These are phyloP conservation scores for Penicillium ucsense DNA, from an alignment of 495 filamentous ascomycete genomes.

Conservation along the genomic window DNA sequence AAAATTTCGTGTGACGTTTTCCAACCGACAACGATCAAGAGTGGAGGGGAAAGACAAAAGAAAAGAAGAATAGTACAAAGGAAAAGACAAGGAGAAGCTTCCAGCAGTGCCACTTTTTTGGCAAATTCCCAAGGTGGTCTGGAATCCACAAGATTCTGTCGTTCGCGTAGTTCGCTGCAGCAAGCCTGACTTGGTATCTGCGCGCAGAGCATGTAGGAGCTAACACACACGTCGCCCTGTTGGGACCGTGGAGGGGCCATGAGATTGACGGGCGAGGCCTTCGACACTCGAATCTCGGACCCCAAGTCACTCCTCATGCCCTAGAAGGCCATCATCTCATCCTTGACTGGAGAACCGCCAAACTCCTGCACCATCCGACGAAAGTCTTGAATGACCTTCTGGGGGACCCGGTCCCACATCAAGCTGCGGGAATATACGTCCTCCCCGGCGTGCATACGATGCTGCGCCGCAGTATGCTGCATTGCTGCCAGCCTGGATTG, in stretches of 20 bases:
- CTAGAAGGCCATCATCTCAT: conserved; percentile 19
- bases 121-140: neutral
- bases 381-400: conserved; percentile 88
- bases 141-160: neutral
- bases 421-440: conserved; percentile 90
- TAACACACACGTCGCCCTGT: no score
- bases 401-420: conserved; percentile 88
- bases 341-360: conserved; percentile 27
- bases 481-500: conserved; percentile 76
- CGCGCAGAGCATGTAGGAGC: no score
- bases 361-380: conserved; percentile 69
- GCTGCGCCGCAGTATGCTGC: conserved; percentile 52
- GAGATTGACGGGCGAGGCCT: no score
- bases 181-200: no score
- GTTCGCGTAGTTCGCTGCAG: neutral
- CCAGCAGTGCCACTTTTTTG: neutral
- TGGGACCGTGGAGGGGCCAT: no score
- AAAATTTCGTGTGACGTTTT: neutral
- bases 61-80: neutral
- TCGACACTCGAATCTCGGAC: no score
- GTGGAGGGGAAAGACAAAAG: neutral
- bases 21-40: neutral
- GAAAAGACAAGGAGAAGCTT: neutral
- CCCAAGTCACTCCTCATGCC: no score
- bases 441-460: conserved; percentile 23